A percentile compares a stretch with the other conserved stretches of the same genome.
These are phyloP conservation scores for Talaromyces adpressus DNA, from an alignment of 495 filamentous ascomycete genomes.

Conservation along the genomic window DNA sequence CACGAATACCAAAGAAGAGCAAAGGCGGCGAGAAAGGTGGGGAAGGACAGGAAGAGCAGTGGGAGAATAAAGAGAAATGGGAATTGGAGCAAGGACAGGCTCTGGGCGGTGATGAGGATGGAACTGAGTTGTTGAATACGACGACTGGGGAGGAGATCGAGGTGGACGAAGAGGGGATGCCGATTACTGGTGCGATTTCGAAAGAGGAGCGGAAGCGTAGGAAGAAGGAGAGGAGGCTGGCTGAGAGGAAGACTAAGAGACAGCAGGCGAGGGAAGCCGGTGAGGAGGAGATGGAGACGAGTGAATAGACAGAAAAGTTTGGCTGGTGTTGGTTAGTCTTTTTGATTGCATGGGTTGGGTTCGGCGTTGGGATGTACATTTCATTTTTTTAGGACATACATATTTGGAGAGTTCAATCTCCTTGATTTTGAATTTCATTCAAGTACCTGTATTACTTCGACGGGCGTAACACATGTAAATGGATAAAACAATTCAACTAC, in stretches of 20 bases:
- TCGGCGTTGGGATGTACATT: constrained; percentile 1
- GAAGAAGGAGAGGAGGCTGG: constrained; percentile 43
- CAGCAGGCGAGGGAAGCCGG: constrained; percentile 25
- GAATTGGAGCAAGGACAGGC: constrained; percentile 34
- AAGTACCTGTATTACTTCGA: not conserved
- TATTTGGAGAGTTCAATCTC: not conserved
- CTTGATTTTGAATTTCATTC: not conserved
- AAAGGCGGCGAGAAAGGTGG: constrained; percentile 3
- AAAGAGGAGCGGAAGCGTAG: constrained; percentile 43
- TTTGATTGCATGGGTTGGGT: constrained; percentile 19
- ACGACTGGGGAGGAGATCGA: constrained; percentile 16
- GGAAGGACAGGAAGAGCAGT: constrained; percentile 25
- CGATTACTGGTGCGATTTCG: constrained; percentile 19
- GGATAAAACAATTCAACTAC: not conserved
- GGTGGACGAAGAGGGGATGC: constrained; percentile 13
- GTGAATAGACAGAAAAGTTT: constrained; percentile 8
- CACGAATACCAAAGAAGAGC: constrained; percentile 12
- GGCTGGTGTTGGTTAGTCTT: constrained; percentile 5
- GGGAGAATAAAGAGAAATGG: constrained; percentile 47
- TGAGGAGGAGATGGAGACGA: constrained; percentile 10
- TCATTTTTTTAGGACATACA: not conserved
- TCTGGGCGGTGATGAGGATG: constrained; percentile 17
- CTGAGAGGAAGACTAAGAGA: constrained; percentile 37
- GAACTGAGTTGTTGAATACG: constrained; percentile 14
- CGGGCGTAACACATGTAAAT: not conserved